Base-by-base conservation (phyloP, 2,329 filamentous ascomycete genomes). In the Pseudogymnoascus sp. region DNA sequence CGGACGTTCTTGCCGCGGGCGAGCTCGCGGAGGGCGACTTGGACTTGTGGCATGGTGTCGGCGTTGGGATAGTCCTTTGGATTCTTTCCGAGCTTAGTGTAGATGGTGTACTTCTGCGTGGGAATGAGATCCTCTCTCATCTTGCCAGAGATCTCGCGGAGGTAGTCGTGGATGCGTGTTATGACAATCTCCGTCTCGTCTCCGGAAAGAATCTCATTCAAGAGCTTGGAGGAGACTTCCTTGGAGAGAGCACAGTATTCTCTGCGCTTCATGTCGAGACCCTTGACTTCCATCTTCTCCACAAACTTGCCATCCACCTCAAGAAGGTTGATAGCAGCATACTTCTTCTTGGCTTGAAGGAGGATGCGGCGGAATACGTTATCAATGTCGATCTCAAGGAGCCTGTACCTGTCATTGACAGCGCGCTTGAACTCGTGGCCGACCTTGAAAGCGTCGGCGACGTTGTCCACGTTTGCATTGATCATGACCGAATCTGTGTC, bases 401-500 rank as follows among this genome's bases (percentile, higher is more conserved):
- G 82, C 69, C 82, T 89, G 74, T 99, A 99, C 64, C 88, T 86
- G 68, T 96, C 90, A 71, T 99, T 99, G 75, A 99, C 94, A 22
- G 90, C 85, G 68, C 86, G 88, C 77, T 97, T 97, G 81, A 99
- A 97, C 65, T 97, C 91, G 47, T 91, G 87, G 62, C 94, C 95
- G 59, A 99, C 89, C 71, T 89, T 92, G 68, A 97, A 78, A 1
- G 94, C 94, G 69, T 96, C 91, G 32, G 89, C 85, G 30, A 97
- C 89, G 66, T 89, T 96, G 74, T 97, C 90, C 61, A 94, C 91
- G 70, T 97, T 97, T 65, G 94, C 96, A 71, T 99, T 99, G 79
- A 99, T 97, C 94, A 99, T 99, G 76, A 99, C 94, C 7, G 94
- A 99, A 75, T 99, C 94, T 11, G 94, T 99, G 75, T 99, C 94